A percentile compares a stretch with the other conserved stretches of the same genome.
Conservation (phyloP, 225 moss, liverwort and hornwort species). For the Physcomitrellopsis africana region DNA sequence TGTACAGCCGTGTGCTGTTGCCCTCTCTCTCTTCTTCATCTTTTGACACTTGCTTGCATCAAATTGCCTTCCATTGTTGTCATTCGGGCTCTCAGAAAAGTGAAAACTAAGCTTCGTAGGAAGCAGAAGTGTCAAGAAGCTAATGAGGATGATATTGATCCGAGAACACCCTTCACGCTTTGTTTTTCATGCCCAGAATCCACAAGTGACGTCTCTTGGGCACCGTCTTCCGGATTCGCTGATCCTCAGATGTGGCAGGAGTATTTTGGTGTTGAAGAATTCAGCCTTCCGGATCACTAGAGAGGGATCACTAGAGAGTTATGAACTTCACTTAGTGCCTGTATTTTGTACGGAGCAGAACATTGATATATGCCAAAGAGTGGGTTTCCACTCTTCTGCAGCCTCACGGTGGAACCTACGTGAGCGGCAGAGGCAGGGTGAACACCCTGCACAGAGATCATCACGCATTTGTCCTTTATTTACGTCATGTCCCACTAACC, state of each 20-base stretch:
- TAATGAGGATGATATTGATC: constrained; percentile 63
- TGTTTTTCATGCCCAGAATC: constrained; percentile 72
- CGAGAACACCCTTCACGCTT: constrained; percentile 67
- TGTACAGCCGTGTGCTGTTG: constrained; percentile 94
- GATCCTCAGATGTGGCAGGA: constrained; percentile 76
- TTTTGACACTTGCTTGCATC: constrained; percentile 82
- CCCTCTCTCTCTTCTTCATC: constrained; percentile 91
- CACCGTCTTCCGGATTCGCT: constrained; percentile 68
- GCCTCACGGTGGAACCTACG: constrained; percentile 5
- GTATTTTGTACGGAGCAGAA: constrained; percentile 33
- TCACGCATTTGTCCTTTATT: background rate
- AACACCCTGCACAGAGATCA: constrained; percentile 17
- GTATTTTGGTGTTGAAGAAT: constrained; percentile 57
- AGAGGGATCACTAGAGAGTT: constrained; percentile 25
- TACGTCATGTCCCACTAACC: constrained; percentile 18
- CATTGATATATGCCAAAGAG: background rate
- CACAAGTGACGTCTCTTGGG: constrained; percentile 54
- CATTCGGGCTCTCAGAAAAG: constrained; percentile 48
- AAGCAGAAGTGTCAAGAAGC: constrained; percentile 53
- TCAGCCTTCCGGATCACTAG: constrained; percentile 33
- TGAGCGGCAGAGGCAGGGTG: background rate
- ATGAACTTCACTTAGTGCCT: background rate
- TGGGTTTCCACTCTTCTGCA: background rate
- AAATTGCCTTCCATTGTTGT: constrained; percentile 73
- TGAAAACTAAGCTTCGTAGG: constrained; percentile 62